A percentile compares a stretch with the other conserved stretches of the same genome.
Conservation (phyloP, 495 filamentous ascomycete species). For the Penicillium pancosmium region DNA sequence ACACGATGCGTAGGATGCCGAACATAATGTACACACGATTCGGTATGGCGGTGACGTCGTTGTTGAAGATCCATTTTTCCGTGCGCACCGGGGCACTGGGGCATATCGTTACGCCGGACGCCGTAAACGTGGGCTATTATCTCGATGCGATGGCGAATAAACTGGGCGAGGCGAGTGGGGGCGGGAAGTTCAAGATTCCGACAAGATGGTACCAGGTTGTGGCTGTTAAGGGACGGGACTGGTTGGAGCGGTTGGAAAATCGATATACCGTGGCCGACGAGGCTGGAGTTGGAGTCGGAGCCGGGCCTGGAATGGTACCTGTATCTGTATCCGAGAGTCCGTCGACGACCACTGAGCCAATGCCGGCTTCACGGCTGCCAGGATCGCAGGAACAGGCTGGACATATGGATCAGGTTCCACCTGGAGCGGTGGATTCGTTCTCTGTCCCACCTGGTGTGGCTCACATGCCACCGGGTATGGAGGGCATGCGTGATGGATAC, state of each 20-base stretch:
- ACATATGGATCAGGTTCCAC: conserved; percentile 14
- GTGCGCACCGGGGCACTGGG: conserved; percentile 47
- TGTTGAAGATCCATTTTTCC: conserved; percentile 54
- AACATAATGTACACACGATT: conserved; percentile 51
- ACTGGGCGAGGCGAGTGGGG: conserved; percentile 42
- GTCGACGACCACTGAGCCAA: conserved; percentile 11
- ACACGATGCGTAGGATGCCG: conserved; percentile 46
- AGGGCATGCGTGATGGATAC: conserved; percentile 25
- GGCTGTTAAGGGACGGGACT: conserved; percentile 39
- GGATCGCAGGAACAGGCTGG: conserved; percentile 13
- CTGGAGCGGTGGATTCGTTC: conserved; percentile 18
- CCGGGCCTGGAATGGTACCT: conserved; percentile 7
- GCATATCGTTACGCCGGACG: conserved; percentile 42
- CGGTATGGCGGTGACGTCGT: conserved; percentile 44
- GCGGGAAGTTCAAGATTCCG: conserved; percentile 41
- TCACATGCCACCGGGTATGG: conserved; percentile 22
- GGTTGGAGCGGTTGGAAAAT: conserved; percentile 40
- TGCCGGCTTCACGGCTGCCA: conserved; percentile 10
- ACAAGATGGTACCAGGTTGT: conserved; percentile 42
- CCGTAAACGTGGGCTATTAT: conserved; percentile 50
- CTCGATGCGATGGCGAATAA: conserved; percentile 42
- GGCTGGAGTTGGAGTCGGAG: background rate
- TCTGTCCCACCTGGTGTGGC: conserved; percentile 17
- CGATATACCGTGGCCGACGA: conserved; percentile 18
- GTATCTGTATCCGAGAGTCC: conserved; percentile 18